Evolutionary conservation across 768 basidiomycete species (phyloP).

Genomic region (Brasilioporus rufonigricans): DNA sequence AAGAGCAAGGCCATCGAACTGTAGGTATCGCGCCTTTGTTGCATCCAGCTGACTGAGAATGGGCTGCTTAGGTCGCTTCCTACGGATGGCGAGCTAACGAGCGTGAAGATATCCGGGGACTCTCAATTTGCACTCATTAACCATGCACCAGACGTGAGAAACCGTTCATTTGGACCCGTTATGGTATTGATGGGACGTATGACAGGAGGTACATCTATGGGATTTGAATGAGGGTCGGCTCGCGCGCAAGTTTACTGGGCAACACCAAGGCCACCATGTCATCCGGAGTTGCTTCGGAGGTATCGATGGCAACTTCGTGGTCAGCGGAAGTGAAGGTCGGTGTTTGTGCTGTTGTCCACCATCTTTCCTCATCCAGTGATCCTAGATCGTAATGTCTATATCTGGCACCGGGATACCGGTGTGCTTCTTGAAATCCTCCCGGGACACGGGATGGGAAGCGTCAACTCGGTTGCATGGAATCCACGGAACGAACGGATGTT

Average conservation of each 20-base stretch:
- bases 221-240: conserved; percentile 68
- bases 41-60: conserved; percentile 7
- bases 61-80: conserved; percentile 50
- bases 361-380: conserved; percentile 9
- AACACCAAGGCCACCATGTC: conserved; percentile 78
- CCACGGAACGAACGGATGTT: conserved; percentile 87
- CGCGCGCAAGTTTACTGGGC: conserved; percentile 81
- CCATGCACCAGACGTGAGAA: conserved; percentile 79
- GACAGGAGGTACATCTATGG: conserved; percentile 88
- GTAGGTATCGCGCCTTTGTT: conserved; percentile 45
- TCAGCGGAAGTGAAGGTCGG: conserved; percentile 94
- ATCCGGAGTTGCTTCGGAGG: conserved; percentile 96
- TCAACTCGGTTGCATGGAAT: conserved; percentile 98
- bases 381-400: conserved; percentile 87
- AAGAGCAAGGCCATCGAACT: conserved; percentile 61
- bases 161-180: neutral
- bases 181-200: conserved; percentile 9
- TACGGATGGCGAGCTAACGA: conserved; percentile 80
- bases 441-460: conserved; percentile 86
- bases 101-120: conserved; percentile 82
- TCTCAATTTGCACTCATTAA: conserved; percentile 86
- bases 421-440: conserved; percentile 80
- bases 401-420: conserved; percentile 91
- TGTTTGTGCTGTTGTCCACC: neutral
- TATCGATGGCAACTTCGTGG: conserved; percentile 79